Conservation (phyloP, 2,329 filamentous ascomycete genomes). For the Aspergillus amoenus region DNA sequence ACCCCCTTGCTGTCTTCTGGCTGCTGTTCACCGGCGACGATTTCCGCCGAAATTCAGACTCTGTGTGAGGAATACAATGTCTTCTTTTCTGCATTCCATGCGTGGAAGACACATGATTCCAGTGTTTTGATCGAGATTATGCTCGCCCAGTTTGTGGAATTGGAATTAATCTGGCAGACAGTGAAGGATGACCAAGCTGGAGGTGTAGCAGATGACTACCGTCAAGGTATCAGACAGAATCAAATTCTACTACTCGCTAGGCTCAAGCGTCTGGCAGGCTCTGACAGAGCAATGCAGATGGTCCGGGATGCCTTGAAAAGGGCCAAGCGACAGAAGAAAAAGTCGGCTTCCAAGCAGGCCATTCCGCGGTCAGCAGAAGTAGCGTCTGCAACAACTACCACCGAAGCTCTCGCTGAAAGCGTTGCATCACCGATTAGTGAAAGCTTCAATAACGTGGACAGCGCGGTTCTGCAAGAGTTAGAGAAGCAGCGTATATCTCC, state of each 20-base stretch:
- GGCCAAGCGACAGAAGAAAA: slow-evolving; percentile 54
- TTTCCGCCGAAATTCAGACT: slow-evolving; percentile 47
- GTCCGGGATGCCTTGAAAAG: slow-evolving; percentile 62
- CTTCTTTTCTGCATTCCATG: slow-evolving; percentile 63
- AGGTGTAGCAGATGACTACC: slow-evolving; percentile 63
- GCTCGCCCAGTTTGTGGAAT: slow-evolving; percentile 65
- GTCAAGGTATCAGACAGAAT: slow-evolving; percentile 64
- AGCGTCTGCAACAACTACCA: slow-evolving; percentile 27
- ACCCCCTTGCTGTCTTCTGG: slow-evolving; percentile 50
- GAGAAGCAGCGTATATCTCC: slow-evolving; percentile 36
- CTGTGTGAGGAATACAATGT: slow-evolving; percentile 58
- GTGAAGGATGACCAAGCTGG: slow-evolving; percentile 63
- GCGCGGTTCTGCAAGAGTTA: slow-evolving; percentile 33
- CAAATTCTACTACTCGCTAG: slow-evolving; percentile 63
- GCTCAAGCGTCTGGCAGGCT: slow-evolving; percentile 62
- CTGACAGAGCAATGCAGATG: slow-evolving; percentile 59
- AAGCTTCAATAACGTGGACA: slow-evolving; percentile 39
- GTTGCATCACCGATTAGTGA: slow-evolving; percentile 42
- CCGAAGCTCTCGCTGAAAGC: slow-evolving; percentile 37
- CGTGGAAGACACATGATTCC: slow-evolving; percentile 65
- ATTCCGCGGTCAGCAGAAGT: slow-evolving; percentile 56
- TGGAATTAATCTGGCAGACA: slow-evolving; percentile 67
- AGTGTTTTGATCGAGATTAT: slow-evolving; percentile 64
- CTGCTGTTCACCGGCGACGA: slow-evolving; percentile 40
- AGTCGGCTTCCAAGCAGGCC: slow-evolving; percentile 54